Percentiles rank a stretch among this genome's conserved stretches.
Evolutionary conservation across 805 yeast species (phyloP).

Genomic region (baker's yeast (Saccharomyces cerevisiae)): DNA sequence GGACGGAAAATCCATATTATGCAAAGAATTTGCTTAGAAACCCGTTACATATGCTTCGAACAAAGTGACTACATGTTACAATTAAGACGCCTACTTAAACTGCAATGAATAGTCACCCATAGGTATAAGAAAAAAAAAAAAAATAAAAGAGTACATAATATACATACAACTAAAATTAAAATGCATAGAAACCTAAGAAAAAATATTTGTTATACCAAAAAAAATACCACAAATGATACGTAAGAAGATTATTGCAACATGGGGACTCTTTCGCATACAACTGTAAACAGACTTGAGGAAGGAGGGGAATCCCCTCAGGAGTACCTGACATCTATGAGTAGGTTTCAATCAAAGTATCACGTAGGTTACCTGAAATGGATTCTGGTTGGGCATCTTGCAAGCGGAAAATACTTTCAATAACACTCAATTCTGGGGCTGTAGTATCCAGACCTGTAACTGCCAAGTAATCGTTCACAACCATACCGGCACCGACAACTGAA

Average conservation of each 20-base stretch:
- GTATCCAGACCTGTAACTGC: conserved; percentile 96
- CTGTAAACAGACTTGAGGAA: not conserved
- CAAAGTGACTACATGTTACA: not conserved
- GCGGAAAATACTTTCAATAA: conserved; percentile 91
- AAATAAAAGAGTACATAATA: not conserved
- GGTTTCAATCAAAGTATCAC: conserved; percentile 89
- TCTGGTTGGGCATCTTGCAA: conserved; percentile 88
- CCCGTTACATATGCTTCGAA: no score
- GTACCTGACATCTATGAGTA: conserved; percentile 45
- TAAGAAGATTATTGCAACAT: not conserved
- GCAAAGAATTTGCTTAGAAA: no score
- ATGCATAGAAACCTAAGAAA: not conserved
- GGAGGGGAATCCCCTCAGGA: not conserved
- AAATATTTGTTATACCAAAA: not conserved
- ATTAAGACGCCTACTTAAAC: not conserved
- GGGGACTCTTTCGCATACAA: not conserved
- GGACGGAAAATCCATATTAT: no score
- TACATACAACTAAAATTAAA: not conserved
- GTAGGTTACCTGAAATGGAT: conserved; percentile 71
- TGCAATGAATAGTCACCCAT: no score
- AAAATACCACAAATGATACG: not conserved
- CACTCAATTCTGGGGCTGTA: conserved; percentile 96
- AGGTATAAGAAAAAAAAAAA: not conserved
- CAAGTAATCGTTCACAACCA: conserved; percentile 97
- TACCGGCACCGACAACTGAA: conserved; percentile 95